These are phyloP conservation scores for Pseudoturritis turrita DNA, from an alignment of 345 rosid genomes.

Conservation along the genomic window DNA sequence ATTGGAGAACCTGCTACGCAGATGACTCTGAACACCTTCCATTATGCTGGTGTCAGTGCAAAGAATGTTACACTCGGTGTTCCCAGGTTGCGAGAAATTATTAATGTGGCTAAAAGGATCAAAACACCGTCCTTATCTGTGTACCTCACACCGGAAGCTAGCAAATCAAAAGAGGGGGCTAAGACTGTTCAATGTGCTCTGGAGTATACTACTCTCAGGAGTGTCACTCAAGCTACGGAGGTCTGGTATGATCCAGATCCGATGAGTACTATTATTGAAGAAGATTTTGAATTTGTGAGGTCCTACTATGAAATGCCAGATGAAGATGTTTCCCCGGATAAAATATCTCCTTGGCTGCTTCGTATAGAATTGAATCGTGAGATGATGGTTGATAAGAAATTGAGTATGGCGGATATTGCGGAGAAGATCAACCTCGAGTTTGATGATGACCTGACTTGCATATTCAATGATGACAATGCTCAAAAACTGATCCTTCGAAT, in stretches of 20 bases:
- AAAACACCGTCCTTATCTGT: conserved; percentile 95
- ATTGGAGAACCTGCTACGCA: conserved; percentile 99
- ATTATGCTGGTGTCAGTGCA: conserved; percentile 99
- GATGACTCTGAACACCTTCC: conserved; percentile 98
- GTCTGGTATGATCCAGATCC: conserved; percentile 99
- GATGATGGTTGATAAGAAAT: conserved; percentile 98
- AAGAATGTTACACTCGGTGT: conserved; percentile 99
- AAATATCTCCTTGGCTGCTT: conserved; percentile 97
- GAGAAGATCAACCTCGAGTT: conserved; percentile 94
- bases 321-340: conserved; percentile 89
- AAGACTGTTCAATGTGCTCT: conserved; percentile 95
- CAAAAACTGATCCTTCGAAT: conserved; percentile 87
- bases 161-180: conserved; percentile 84
- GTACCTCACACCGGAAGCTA: conserved; percentile 65
- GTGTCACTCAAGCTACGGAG: conserved; percentile 95
- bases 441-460: conserved; percentile 89
- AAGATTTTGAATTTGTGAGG: conserved; percentile 88
- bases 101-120: conserved; percentile 90
- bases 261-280: conserved; percentile 82
- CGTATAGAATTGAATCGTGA: conserved; percentile 96
- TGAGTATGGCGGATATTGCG: conserved; percentile 95
- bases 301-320: conserved; percentile 99
- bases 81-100: conserved; percentile 92
- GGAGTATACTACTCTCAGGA: conserved; percentile 93
- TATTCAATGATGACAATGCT: conserved; percentile 92